Percentiles rank a stretch among this genome's conserved stretches.
phyloP scores from a whole-genome alignment of 1,139 yeast genomes.

The Hyphopichia buzzinii region DNA sequence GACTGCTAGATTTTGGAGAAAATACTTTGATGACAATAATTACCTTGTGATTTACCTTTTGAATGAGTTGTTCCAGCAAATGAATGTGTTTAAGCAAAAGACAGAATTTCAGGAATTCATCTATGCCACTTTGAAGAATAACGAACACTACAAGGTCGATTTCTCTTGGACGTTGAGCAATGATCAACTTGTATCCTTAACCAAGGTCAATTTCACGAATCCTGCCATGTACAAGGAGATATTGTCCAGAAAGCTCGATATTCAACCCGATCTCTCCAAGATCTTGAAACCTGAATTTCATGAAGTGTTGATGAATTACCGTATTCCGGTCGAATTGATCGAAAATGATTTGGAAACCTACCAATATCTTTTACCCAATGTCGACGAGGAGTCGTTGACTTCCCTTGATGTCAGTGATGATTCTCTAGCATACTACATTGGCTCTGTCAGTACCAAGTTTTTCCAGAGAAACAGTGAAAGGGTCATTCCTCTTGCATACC shows the following conservation, averaged over 20 bases:
- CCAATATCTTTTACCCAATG: background rate
- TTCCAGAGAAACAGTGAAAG: background rate
- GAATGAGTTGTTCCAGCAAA: constrained; percentile 37
- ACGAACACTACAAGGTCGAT: constrained; percentile 6
- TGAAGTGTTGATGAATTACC: background rate
- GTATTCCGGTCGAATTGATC: constrained; percentile 1
- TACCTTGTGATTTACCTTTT: constrained; percentile 28
- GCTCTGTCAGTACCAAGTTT: constrained; percentile 1
- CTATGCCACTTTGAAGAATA: constrained; percentile 11
- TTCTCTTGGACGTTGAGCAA: constrained; percentile 25
- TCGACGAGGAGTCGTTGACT: background rate
- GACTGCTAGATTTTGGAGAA: constrained; percentile 26
- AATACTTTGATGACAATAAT: constrained; percentile 11
- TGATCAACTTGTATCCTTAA: constrained; percentile 9
- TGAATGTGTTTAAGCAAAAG: constrained; percentile 13
- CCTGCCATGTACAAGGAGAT: constrained; percentile 4
- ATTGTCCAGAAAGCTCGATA: constrained; percentile 3
- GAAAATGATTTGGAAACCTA: background rate
- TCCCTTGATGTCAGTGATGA: background rate
- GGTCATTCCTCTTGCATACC: background rate
- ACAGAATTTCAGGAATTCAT: constrained; percentile 11
- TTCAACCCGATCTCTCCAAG: constrained; percentile 1
- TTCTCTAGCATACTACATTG: background rate
- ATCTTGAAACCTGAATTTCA: constrained; percentile 1
- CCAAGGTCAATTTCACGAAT: background rate